Evolutionary conservation across 768 basidiomycete species (phyloP), one percentile per base, ranked within the genome.

Genomic region (Macrolepiota albuminosa): DNA sequence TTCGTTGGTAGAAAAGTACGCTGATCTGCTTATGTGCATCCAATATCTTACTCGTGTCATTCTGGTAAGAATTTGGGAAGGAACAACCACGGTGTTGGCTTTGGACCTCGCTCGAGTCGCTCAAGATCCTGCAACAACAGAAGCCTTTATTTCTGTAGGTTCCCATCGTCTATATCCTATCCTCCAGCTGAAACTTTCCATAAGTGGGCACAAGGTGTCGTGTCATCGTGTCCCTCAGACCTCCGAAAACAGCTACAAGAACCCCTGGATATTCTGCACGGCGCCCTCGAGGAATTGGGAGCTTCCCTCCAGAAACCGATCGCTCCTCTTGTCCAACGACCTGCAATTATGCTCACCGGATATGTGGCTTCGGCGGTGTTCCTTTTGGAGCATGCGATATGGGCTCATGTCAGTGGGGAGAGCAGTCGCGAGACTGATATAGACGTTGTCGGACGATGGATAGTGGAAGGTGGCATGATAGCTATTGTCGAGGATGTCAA

Each of bases 331-430:
- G 66, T 86, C 18, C 76, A 83, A 0, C 82, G 84, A 3, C 81
- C 85, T 0, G 80, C 84, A 2, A 73, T 92, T 29, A 78, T 84
- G 63, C 73, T 89, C 3, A 73, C 85, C 36, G 86, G 84, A 1
- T 77, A 81, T 48, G 63, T 83, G 34, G 75, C 86, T 0, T 81
- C 86, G 1, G 75, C 78, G 9, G 56, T 80, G 1, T 83, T 81
- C 67, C 78, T 91, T 31, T 74, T 91, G 11, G 88, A 91, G 67
- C 89, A 92, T 50, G 82, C 85, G 0, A 69, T 81, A 11, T 91
- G 88, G 89, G 77, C 84, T 1, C 61, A 73, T 60, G 68, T 47
- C 8, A 67, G 43, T 10, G 62, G 63, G 11, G 68, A 74, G 45
- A 60, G 63, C 0, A 72, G 76, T 16, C 64, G 67, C 2, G 72